These are phyloP conservation scores for Santalum album DNA, from an alignment of 164 flowering plant genomes.

Conservation along the genomic window DNA sequence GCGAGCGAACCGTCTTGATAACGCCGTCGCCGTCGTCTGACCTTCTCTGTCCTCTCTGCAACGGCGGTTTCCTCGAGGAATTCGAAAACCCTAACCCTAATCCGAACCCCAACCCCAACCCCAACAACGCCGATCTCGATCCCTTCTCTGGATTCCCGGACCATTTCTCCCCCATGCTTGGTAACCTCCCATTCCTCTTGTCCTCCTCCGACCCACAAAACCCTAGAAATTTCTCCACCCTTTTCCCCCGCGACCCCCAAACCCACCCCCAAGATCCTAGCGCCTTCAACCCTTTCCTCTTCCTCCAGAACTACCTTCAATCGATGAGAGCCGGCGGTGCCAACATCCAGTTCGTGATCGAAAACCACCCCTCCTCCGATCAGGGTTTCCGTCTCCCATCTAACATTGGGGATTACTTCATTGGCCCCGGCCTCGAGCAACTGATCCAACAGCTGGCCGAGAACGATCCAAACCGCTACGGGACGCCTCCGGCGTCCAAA, in stretches of 20 bases:
- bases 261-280: slow-evolving; percentile 15
- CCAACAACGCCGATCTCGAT: background rate
- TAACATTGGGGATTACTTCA: slow-evolving; percentile 67
- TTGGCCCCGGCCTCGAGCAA: slow-evolving; percentile 87
- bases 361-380: slow-evolving; percentile 20
- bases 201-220: slow-evolving; percentile 15
- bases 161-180: slow-evolving; percentile 10
- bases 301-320: slow-evolving; percentile 53
- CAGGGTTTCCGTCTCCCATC: slow-evolving; percentile 27
- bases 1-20: slow-evolving; percentile 47
- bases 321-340: slow-evolving; percentile 50
- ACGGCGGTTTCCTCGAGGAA: slow-evolving; percentile 76
- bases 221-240: slow-evolving; percentile 17
- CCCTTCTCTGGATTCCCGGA: slow-evolving; percentile 17
- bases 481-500: slow-evolving; percentile 87
- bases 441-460: slow-evolving; percentile 90
- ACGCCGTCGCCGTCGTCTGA: slow-evolving; percentile 34
- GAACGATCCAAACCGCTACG: slow-evolving; percentile 81
- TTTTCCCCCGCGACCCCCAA: slow-evolving; percentile 10
- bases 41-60: slow-evolving; percentile 66
- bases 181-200: slow-evolving; percentile 18
- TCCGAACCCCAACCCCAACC: slow-evolving; percentile 18
- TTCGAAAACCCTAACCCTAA: slow-evolving; percentile 40
- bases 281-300: slow-evolving; percentile 49
- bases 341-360: slow-evolving; percentile 62